Evolutionary conservation across 192 early-diverging fungal species (phyloP).

Genomic region (Coemansia furcata): DNA sequence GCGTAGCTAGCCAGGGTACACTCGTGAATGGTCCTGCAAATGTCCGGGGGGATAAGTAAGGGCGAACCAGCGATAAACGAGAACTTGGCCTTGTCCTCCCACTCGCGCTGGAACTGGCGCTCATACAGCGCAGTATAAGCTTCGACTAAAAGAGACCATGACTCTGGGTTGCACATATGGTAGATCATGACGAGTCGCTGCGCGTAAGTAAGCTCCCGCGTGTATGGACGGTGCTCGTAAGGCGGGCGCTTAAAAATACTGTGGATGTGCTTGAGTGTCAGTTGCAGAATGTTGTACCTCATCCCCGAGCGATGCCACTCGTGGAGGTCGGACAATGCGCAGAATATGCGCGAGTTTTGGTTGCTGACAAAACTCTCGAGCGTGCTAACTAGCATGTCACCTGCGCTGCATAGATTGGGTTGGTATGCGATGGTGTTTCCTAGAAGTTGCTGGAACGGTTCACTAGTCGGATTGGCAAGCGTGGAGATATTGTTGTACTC

Average conservation of each 20-base stretch:
- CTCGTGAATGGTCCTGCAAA: conserved; percentile 21
- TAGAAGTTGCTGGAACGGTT: conserved; percentile 6
- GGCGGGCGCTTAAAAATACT: conserved; percentile 44
- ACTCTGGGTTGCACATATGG: conserved; percentile 14
- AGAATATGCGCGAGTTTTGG: conserved; percentile 41
- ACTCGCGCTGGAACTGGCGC: conserved; percentile 1
- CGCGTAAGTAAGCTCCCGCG: conserved; percentile 31
- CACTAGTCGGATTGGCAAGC: conserved; percentile 18
- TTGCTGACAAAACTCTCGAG: conserved; percentile 47
- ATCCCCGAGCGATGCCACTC: conserved; percentile 22
- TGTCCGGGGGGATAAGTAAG: conserved; percentile 11
- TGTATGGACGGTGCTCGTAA: conserved; percentile 27
- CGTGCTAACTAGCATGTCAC: not conserved
- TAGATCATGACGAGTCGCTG: conserved; percentile 33
- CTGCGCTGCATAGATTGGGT: conserved; percentile 9
- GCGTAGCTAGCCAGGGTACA: conserved; percentile 9
- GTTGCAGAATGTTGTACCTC: conserved; percentile 18
- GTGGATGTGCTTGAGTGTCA: conserved; percentile 30
- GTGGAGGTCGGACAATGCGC: conserved; percentile 21
- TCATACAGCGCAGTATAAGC: conserved; percentile 24
- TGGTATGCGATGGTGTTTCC: conserved; percentile 14
- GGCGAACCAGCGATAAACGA: not conserved
- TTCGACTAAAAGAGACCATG: conserved; percentile 17
- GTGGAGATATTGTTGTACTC: conserved; percentile 24
- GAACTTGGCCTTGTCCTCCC: conserved; percentile 35